phyloP scores from a whole-genome alignment of 805 yeast genomes.

The Starmera caribaea region DNA sequence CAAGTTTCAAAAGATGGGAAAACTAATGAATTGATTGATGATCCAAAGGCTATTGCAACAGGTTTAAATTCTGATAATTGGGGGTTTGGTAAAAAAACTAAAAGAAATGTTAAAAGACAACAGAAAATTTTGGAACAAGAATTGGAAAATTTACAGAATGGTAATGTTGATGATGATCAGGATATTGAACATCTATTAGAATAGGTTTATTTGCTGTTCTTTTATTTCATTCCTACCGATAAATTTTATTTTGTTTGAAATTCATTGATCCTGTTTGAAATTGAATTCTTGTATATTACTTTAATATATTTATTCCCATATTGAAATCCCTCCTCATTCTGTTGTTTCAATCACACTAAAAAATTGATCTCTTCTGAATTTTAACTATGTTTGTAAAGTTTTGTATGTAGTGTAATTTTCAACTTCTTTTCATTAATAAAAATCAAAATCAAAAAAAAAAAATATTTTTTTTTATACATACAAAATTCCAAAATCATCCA shows the following conservation, averaged over 20 bases:
- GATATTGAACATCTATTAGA: constrained; percentile 64
- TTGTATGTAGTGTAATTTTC: no score
- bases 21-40: constrained; percentile 22
- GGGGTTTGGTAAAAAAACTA: constrained; percentile 78
- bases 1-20: constrained; percentile 27
- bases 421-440: no score
- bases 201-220: constrained; percentile 27
- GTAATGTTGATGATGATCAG: constrained; percentile 44
- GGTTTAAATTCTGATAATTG: constrained; percentile 36
- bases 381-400: no score
- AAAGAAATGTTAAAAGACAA: constrained; percentile 47
- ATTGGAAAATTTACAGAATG: constrained; percentile 34
- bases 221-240: no score
- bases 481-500: background rate
- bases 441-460: background rate
- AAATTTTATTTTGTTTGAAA: no score
- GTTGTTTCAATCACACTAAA: no score
- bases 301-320: no score
- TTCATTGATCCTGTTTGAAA: no score
- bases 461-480: background rate
- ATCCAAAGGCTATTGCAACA: constrained; percentile 28
- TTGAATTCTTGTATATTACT: no score
- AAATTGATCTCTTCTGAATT: no score
- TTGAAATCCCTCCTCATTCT: no score
- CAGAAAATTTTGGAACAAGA: constrained; percentile 43